Evolutionary conservation across 2,329 filamentous ascomycete species (phyloP), one percentile per base, ranked within the genome.

Genomic region (Tolypocladium pustulatum): DNA sequence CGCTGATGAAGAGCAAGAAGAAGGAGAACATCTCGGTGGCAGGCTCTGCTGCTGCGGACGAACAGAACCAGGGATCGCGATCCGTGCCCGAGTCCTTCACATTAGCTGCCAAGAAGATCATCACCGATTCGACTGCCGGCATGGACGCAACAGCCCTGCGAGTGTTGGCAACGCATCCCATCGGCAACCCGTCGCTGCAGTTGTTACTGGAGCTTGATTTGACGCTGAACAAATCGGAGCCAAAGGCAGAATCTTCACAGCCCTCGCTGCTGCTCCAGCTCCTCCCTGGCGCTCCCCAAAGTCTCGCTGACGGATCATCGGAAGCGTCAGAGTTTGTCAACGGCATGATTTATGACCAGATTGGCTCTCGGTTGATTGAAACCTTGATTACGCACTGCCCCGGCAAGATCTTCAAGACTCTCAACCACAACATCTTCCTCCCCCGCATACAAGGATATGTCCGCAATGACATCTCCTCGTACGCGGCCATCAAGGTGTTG

Each of bases 101-200:
- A 6, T 76, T 83, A 57, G 90, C 91, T 0, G 76, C 94, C 54
- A 86, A 89, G 65, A 93, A 95, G 71, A 88, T 97, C 63, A 89
- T 97, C 64, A 78, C 78, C 51, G 89, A 91, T 65, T 88, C 90
- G 55, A 85, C 90, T 12, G 80, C 85, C 0, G 84, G 82, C 0
- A 81, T 97, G 65, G 91, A 94, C 69, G 82, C 88, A 2, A 90
- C 88, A 4, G 89, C 91, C 66, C 81, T 97, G 34, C 85, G 91
- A 34, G 85, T 94, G 2, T 78, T 99, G 59, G 90, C 93, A 1
- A 91, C 86, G 25, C 93, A 97, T 67, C 90, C 90, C 5, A 89
- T 93, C 1, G 94, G 91, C 54, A 97, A 96, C 67, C 94, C 94
- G 0, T 89, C 91, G 0, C 79, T 99, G n/a, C 94, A 97, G 70